phyloP scores from a whole-genome alignment of 2,329 filamentous ascomycete species.

The Ilyonectria robusta region DNA sequence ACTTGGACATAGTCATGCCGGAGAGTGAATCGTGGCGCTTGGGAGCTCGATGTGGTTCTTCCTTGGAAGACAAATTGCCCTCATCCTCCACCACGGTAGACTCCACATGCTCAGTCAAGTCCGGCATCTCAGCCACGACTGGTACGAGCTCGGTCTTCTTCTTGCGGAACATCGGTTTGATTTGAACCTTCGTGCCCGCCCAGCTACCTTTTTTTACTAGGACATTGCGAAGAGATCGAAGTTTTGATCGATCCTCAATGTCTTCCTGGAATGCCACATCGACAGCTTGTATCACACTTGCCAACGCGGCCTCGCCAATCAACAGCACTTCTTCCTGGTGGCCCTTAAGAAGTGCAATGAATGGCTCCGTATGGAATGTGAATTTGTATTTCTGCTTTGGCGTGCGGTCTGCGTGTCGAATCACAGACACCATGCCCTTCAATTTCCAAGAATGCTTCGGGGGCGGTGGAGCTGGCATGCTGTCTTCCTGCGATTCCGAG shows the following conservation, averaged over 20 bases:
- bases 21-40: slow-evolving; percentile 87
- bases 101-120: slow-evolving; percentile 49
- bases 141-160: slow-evolving; percentile 76
- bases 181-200: slow-evolving; percentile 98
- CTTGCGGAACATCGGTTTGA: slow-evolving; percentile 99
- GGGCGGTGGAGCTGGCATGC: slow-evolving; percentile 72
- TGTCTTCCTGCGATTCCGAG: slow-evolving; percentile 48
- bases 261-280: slow-evolving; percentile 83
- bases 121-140: slow-evolving; percentile 54
- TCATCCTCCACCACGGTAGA: slow-evolving; percentile 39
- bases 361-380: slow-evolving; percentile 96
- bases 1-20: slow-evolving; percentile 91
- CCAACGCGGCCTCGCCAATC: slow-evolving; percentile 89
- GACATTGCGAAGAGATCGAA: slow-evolving; percentile 88
- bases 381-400: slow-evolving; percentile 99
- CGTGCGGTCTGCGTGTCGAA: slow-evolving; percentile 95
- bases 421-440: slow-evolving; percentile 96
- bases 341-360: slow-evolving; percentile 93
- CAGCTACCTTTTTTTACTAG: slow-evolving; percentile 93
- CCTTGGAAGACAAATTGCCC: slow-evolving; percentile 42
- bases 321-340: slow-evolving; percentile 97
- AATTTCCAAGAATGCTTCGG: slow-evolving; percentile 98
- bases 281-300: slow-evolving; percentile 91
- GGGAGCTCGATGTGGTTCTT: slow-evolving; percentile 55
- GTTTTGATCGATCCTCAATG: slow-evolving; percentile 87